phyloP scores from a whole-genome alignment of 345 rosid species.

The Populus simonii region DNA sequence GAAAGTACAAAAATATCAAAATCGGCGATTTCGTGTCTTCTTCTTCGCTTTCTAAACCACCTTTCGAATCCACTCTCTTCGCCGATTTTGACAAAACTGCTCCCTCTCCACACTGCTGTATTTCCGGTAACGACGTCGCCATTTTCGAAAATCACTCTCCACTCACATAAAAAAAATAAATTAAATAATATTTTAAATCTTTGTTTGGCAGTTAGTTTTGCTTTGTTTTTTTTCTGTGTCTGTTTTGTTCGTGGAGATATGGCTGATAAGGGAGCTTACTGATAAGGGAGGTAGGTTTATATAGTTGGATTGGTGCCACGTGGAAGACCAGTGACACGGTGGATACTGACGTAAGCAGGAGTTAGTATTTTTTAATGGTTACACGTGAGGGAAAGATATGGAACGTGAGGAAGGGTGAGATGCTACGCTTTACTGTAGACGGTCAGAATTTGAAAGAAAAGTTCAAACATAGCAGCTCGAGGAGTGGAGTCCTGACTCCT shows the following conservation, averaged over 20 bases:
- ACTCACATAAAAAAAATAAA: no score
- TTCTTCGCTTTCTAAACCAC: constrained; percentile 29
- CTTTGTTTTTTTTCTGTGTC: neutral
- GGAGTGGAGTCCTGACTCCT: no score
- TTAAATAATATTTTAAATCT: neutral
- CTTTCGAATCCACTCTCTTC: constrained; percentile 26
- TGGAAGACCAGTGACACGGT: constrained; percentile 43
- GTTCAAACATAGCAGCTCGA: no score
- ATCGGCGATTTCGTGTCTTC: constrained; percentile 63
- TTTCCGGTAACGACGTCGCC: constrained; percentile 78
- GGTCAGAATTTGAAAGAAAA: neutral
- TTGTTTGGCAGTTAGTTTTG: neutral
- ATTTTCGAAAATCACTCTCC: constrained; percentile 24
- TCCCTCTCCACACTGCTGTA: constrained; percentile 47
- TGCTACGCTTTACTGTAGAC: no score
- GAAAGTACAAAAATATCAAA: constrained; percentile 69
- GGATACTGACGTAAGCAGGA: constrained; percentile 45
- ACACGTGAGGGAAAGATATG: constrained; percentile 20
- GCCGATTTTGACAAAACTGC: constrained; percentile 35
- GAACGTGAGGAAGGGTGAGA: neutral
- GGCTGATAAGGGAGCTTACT: neutral
- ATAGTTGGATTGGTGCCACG: constrained; percentile 41
- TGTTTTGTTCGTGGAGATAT: neutral
- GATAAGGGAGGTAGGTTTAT: constrained; percentile 21
- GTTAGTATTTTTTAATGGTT: neutral